Percentiles rank a stretch among this genome's conserved stretches.
These are phyloP conservation scores for Zanthoxylum bungeanum DNA, from an alignment of 345 rosid genomes.

Conservation along the genomic window DNA sequence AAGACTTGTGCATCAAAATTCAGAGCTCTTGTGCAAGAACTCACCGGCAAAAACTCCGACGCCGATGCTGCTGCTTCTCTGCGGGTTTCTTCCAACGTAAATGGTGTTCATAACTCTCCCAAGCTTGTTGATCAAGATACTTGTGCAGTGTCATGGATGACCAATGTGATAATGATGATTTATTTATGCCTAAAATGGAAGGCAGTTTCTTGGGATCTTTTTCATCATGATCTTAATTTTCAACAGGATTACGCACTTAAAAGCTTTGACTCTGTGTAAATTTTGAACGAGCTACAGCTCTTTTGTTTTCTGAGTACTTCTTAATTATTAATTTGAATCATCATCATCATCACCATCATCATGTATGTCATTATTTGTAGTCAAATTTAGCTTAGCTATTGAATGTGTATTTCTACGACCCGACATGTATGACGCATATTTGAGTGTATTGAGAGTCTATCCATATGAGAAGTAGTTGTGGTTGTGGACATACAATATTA, in stretches of 20 bases:
- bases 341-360: background rate
- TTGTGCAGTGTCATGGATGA: slow-evolving; percentile 10
- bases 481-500: no score
- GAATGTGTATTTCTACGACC: no score
- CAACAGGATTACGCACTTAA: slow-evolving; percentile 20
- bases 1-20: slow-evolving; percentile 64
- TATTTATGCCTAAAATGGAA: slow-evolving; percentile 15
- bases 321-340: background rate
- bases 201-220: slow-evolving; percentile 26
- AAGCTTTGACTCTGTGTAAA: slow-evolving; percentile 1
- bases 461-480: no score
- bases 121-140: slow-evolving; percentile 6
- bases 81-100: slow-evolving; percentile 20
- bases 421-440: no score
- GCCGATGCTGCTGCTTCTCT: slow-evolving; percentile 48
- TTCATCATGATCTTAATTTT: slow-evolving; percentile 20
- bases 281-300: background rate
- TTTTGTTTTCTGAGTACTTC: background rate
- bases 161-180: slow-evolving; percentile 15
- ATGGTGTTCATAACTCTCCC: slow-evolving; percentile 2
- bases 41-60: slow-evolving; percentile 83
- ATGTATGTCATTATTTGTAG: background rate
- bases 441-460: no score
- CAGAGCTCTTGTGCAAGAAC: slow-evolving; percentile 79
- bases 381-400: background rate